Conservation (phyloP, 225 moss, liverwort and hornwort genomes). For the Pseudoscleropodium purum region DNA sequence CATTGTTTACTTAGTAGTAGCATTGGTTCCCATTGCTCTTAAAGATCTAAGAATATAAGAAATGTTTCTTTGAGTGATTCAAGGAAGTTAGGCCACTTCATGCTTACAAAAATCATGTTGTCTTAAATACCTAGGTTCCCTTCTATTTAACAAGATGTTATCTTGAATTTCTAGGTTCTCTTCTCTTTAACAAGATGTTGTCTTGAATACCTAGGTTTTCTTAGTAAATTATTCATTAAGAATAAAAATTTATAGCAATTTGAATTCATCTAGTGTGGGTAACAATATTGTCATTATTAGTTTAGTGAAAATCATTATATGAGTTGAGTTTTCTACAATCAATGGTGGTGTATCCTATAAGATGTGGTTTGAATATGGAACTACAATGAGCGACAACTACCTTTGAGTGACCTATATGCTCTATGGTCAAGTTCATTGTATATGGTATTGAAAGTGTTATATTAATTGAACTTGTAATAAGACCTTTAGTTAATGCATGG, state of each 20-base stretch:
- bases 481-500: not conserved
- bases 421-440: not conserved
- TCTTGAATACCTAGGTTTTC: rapidly evolving
- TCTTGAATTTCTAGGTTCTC: no score
- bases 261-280: not conserved
- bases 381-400: not conserved
- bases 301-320: not conserved
- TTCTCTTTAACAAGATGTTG: no score
- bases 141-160: no score
- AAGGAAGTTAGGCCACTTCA: not conserved
- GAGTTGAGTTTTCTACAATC: not conserved
- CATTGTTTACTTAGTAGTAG: not conserved
- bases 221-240: not conserved
- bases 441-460: not conserved
- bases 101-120: not conserved
- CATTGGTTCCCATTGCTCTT: not conserved
- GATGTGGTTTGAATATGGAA: not conserved
- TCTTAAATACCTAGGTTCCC: no score
- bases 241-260: not conserved
- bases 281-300: no score
- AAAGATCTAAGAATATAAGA: no score
- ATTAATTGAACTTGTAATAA: not conserved
- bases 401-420: rapidly evolving
- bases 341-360: not conserved
- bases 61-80: not conserved